Base-by-base conservation (phyloP, 345 rosid species). In the Euphorbia tirucalli region DNA sequence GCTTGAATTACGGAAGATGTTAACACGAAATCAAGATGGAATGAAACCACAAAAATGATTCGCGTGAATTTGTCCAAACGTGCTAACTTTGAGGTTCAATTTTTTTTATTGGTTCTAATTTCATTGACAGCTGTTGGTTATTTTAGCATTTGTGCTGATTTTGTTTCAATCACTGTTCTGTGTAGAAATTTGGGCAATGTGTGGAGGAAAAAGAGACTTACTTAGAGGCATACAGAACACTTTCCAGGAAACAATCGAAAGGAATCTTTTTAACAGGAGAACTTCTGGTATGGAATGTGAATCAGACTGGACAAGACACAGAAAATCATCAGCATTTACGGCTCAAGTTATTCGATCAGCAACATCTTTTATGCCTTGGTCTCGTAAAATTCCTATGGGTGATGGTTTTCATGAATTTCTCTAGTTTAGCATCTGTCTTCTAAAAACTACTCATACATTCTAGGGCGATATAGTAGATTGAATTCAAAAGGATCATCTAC, bases 381-480 rank as follows among this genome's bases (percentile, higher is more conserved):
- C 94, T 77, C 73, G 86, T 81, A 89, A 87, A 85, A 89, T 95
- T 70, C 88, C 91, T 74, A 90, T 88, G 82, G 88, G 91, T 73
- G 93, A 92, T 76, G 92, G 90, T 31, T 92, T 77, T 72, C 98
- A 83, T 59, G 94, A 92, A 72, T 82, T 84, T 86, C 82, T 88
- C 82, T 87, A 78, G 54, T 81, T 65, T 44, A 32, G 66, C 72
- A 16, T 27, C 41, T 73, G 66, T 75, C 61, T 64, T 55, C 78
- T 68, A n/a, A n/a, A 69, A 72, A 67, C 48, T 71, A 46, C 85
- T 72, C 71, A 24, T 77, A 72, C 75, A 8, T 55, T 83, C 39
- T 69, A 52, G 76, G 78, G 78, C 75, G 80, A 78, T 73, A 75
- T n/a, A 65, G 73, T 58, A 39, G 56, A 27, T 64, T 49, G 22